Conservation (phyloP, 306 rosid species). For the Rubus parviflorus region DNA sequence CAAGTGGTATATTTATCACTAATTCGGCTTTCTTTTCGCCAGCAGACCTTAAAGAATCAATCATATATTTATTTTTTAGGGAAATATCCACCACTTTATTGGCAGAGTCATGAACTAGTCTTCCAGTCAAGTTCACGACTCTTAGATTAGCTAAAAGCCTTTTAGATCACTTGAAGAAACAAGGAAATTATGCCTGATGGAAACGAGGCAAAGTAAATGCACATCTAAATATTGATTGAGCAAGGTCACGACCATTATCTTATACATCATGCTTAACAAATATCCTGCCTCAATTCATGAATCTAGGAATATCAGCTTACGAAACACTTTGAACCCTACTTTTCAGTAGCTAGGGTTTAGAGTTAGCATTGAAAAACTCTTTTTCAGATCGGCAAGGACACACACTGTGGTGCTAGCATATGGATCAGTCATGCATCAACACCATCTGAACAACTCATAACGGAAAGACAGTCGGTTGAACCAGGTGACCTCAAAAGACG, state of each 20-base stretch:
- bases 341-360: not conserved
- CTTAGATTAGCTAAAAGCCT: not conserved
- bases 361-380: not conserved
- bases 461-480: not conserved
- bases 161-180: not conserved
- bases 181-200: not conserved
- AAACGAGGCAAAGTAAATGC: not conserved
- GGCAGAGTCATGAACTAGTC: not conserved
- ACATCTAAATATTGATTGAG: not conserved
- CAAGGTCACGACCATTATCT: not conserved
- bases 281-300: not conserved
- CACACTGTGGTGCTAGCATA: conserved; percentile 9
- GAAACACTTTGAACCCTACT: not conserved
- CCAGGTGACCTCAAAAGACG: conserved; percentile 44
- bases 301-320: not conserved
- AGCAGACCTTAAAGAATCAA: too few relatives aligned
- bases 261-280: not conserved
- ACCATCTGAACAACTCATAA: conserved; percentile 7
- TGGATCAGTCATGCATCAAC: conserved; percentile 20
- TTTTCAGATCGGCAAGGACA: not conserved
- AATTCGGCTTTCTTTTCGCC: too few relatives aligned
- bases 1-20: too few relatives aligned
- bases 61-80: too few relatives aligned
- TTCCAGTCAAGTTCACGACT: too few relatives aligned
- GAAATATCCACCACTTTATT: too few relatives aligned